A percentile compares a stretch with the other conserved stretches of the same genome.
These are phyloP conservation scores for Asclepias syriaca DNA, from an alignment of 257 asterid genomes.

Conservation along the genomic window DNA sequence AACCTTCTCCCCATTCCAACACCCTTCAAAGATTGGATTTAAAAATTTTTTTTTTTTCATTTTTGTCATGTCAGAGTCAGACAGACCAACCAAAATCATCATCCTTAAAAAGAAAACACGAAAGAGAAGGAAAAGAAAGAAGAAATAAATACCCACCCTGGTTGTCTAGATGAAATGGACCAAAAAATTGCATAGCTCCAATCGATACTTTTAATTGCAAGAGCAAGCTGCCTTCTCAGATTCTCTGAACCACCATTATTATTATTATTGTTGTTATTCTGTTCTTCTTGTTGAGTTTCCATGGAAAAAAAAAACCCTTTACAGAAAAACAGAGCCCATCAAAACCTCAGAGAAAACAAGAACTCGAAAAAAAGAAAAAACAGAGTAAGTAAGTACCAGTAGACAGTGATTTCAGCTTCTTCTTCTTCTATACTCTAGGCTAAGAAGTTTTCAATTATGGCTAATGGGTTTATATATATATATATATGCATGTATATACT, in stretches of 20 bases:
- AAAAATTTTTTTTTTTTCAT: background rate
- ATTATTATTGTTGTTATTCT: background rate
- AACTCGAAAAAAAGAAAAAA: too few species aligned
- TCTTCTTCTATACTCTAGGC: too few species aligned
- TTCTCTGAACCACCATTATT: constrained; percentile 20
- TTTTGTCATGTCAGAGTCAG: background rate
- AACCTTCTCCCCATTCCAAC: constrained; percentile 85
- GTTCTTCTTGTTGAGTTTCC: constrained; percentile 42
- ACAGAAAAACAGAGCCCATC: too few species aligned
- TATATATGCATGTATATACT: too few species aligned
- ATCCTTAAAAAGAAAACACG: too few species aligned
- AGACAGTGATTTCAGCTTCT: too few species aligned
- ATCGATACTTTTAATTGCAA: constrained; percentile 72
- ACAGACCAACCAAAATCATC: too few species aligned
- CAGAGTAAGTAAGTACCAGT: too few species aligned
- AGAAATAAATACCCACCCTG: constrained; percentile 35
- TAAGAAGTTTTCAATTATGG: too few species aligned
- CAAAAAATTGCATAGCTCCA: constrained; percentile 95
- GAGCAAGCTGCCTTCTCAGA: constrained; percentile 62
- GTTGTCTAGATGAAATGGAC: constrained; percentile 56
- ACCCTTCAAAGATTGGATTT: constrained; percentile 31
- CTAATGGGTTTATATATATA: too few species aligned
- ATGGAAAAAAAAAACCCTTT: constrained; percentile 2
- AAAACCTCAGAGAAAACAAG: too few species aligned
- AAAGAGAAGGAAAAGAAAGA: too few species aligned